Evolutionary conservation across 2,329 filamentous ascomycete species (phyloP).

Genomic region (Alternaria triticina): DNA sequence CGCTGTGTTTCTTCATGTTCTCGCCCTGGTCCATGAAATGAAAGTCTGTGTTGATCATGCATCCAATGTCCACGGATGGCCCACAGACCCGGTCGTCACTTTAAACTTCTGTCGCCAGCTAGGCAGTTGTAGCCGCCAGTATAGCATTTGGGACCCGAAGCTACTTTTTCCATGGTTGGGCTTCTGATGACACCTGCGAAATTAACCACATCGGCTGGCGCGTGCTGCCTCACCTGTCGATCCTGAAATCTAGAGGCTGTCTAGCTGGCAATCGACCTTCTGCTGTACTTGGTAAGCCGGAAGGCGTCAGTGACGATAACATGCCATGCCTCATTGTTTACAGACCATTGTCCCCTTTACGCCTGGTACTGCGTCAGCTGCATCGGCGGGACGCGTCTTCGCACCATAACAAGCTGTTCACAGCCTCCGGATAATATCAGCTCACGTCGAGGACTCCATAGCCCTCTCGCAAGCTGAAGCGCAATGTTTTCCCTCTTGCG

Average conservation of each 20-base stretch:
- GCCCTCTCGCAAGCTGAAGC: not conserved
- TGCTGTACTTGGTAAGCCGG: not conserved
- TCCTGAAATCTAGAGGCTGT: not conserved
- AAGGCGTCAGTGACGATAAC: not conserved
- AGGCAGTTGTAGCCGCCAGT: not conserved
- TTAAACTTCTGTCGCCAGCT: not conserved
- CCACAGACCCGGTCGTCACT: conserved; percentile 2
- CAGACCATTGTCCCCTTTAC: not conserved
- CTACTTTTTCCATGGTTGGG: not conserved
- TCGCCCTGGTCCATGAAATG: not conserved
- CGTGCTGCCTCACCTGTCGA: not conserved
- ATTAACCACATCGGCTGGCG: not conserved
- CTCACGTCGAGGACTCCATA: not conserved
- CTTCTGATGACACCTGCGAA: not conserved
- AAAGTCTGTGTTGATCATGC: not conserved
- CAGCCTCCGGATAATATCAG: not conserved
- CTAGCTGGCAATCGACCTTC: not conserved
- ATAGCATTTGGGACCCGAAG: not conserved
- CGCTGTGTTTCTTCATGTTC: not conserved
- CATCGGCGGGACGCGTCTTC: not conserved
- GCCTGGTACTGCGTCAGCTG: not conserved
- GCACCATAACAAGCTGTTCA: not conserved
- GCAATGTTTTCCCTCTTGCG: not conserved
- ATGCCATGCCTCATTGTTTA: not conserved
- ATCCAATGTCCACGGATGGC: not conserved